These are phyloP conservation scores for Decorospora gaudefroyi DNA, from an alignment of 2,329 filamentous ascomycete genomes.

Conservation along the genomic window DNA sequence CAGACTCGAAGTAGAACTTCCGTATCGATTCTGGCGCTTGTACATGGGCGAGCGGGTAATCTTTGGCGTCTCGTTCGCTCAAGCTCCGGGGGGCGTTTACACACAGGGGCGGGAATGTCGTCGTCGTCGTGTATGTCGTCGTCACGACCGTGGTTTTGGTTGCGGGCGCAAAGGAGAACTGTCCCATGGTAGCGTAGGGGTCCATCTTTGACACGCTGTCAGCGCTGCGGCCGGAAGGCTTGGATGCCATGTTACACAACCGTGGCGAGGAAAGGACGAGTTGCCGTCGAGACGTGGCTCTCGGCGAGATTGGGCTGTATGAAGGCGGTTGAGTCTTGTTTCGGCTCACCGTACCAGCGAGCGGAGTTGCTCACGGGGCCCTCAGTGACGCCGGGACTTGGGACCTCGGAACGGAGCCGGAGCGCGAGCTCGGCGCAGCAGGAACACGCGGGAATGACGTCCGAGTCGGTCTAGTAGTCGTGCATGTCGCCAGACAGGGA, in stretches of 20 bases:
- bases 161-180: conserved; percentile 65
- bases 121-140: conserved; percentile 86
- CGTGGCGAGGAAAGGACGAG: not conserved
- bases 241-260: conserved; percentile 37
- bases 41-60: conserved; percentile 84
- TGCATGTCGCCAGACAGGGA: conserved; percentile 19
- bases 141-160: conserved; percentile 74
- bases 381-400: conserved; percentile 13
- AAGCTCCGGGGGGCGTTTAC: conserved; percentile 74
- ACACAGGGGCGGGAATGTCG: conserved; percentile 79
- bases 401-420: conserved; percentile 11
- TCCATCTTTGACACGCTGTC: conserved; percentile 38
- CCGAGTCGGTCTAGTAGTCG: conserved; percentile 7
- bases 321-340: not conserved
- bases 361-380: conserved; percentile 10
- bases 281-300: not conserved
- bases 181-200: conserved; percentile 56
- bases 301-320: not conserved
- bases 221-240: conserved; percentile 27
- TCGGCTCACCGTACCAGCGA: conserved; percentile 7
- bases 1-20: conserved; percentile 74
- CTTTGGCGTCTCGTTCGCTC: conserved; percentile 76
- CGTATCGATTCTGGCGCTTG: conserved; percentile 80
- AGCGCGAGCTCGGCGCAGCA: conserved; percentile 16
- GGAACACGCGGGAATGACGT: conserved; percentile 8